phyloP scores from a whole-genome alignment of 768 basidiomycete species.

The Kwoniella mangroviensis region DNA sequence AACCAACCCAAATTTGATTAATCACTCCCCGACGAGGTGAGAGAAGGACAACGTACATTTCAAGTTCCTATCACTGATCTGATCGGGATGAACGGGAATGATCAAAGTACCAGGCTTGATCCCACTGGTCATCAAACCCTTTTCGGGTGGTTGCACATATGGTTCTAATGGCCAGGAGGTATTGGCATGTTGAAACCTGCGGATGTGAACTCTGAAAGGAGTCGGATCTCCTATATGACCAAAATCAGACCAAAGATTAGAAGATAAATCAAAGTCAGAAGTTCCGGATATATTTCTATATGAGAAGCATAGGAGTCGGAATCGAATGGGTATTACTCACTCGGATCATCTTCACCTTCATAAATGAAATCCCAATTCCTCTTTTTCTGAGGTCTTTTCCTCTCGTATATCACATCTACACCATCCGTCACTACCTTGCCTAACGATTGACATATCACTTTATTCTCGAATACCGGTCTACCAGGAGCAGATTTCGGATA shows the following conservation, averaged over 20 bases:
- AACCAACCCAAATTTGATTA: neutral
- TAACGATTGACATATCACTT: constrained; percentile 28
- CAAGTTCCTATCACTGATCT: constrained; percentile 35
- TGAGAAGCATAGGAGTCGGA: neutral
- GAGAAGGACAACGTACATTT: constrained; percentile 27
- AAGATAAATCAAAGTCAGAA: neutral
- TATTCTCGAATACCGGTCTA: constrained; percentile 17
- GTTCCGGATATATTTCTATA: no score
- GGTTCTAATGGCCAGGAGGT: constrained; percentile 41
- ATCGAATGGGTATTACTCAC: constrained; percentile 12
- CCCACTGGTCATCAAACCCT: constrained; percentile 33
- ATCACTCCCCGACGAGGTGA: neutral
- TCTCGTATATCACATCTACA: constrained; percentile 37
- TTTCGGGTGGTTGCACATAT: constrained; percentile 42
- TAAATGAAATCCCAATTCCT: constrained; percentile 45
- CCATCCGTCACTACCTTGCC: constrained; percentile 35
- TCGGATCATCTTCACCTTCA: constrained; percentile 13
- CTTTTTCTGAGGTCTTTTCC: constrained; percentile 28
- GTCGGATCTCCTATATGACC: neutral
- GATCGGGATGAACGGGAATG: constrained; percentile 44
- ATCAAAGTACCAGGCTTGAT: constrained; percentile 41
- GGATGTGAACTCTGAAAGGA: constrained; percentile 38
- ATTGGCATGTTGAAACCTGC: constrained; percentile 29
- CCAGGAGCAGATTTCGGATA: constrained; percentile 43
- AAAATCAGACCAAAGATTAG: neutral